Percentiles rank a stretch among this genome's conserved stretches.
phyloP scores from a whole-genome alignment of 495 filamentous ascomycete genomes.

The Thozetella sp. region DNA sequence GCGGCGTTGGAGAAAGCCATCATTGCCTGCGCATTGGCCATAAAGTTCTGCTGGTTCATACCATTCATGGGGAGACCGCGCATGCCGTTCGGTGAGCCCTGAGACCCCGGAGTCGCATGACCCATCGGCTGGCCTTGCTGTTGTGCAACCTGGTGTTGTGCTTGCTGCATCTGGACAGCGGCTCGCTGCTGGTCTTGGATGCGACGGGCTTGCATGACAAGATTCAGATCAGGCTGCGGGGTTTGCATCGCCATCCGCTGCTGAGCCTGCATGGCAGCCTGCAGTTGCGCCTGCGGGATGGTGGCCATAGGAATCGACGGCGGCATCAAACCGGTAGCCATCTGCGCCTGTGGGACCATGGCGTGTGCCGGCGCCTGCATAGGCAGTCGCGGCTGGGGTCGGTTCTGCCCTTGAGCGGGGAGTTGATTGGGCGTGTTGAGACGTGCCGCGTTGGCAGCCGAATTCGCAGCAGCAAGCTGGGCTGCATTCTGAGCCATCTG shows the following conservation, averaged over 20 bases:
- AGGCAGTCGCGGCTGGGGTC: constrained; percentile 33
- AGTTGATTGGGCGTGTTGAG: constrained; percentile 35
- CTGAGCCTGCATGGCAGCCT: constrained; percentile 55
- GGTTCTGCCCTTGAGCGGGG: constrained; percentile 30
- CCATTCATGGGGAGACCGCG: constrained; percentile 42
- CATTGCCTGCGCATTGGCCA: constrained; percentile 30
- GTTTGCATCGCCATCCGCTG: constrained; percentile 66
- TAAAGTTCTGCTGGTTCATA: constrained; percentile 43
- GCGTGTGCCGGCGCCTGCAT: constrained; percentile 44
- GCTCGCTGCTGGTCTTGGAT: constrained; percentile 67
- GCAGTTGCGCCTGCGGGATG: constrained; percentile 74
- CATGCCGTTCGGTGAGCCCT: constrained; percentile 26
- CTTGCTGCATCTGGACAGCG: constrained; percentile 15
- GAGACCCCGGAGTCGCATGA: constrained; percentile 19
- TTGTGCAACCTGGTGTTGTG: constrained; percentile 28
- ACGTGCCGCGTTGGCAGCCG: constrained; percentile 33
- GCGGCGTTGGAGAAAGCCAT: constrained; percentile 26
- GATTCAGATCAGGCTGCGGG: constrained; percentile 57
- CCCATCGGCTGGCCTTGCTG: constrained; percentile 24
- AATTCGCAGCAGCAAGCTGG: constrained; percentile 39
- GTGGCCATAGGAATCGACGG: constrained; percentile 65
- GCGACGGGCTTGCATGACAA: constrained; percentile 58
- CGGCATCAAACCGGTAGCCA: constrained; percentile 47
- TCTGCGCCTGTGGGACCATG: constrained; percentile 34
- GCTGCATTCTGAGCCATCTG: constrained; percentile 28